phyloP scores from a whole-genome alignment of 768 basidiomycete species.

The Boletus vinaceobasis region DNA sequence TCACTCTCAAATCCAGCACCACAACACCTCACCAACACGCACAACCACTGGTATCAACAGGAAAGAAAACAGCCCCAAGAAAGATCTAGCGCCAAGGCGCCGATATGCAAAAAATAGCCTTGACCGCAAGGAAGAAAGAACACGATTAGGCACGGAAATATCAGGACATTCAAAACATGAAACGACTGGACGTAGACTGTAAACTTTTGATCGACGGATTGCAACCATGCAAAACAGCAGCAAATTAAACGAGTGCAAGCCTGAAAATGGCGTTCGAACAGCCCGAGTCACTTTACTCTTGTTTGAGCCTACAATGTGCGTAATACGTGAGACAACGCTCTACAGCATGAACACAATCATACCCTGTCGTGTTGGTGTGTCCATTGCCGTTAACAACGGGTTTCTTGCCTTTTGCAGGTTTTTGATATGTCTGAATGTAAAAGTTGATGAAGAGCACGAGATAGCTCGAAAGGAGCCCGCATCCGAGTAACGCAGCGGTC shows the following conservation, averaged over 20 bases:
- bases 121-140: conserved; percentile 8
- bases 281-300: conserved; percentile 24
- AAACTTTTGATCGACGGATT: conserved; percentile 5
- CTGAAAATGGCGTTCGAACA: neutral
- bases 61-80: conserved; percentile 2
- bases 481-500: conserved; percentile 84
- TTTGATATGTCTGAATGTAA: conserved; percentile 83
- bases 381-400: conserved; percentile 43
- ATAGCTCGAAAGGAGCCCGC: conserved; percentile 83
- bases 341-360: conserved; percentile 1
- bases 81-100: conserved; percentile 8
- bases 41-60: conserved; percentile 12
- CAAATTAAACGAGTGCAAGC: conserved; percentile 13
- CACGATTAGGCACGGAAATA: conserved; percentile 14
- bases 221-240: conserved; percentile 2
- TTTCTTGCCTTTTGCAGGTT: conserved; percentile 42
- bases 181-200: conserved; percentile 15
- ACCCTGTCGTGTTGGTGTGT: conserved; percentile 38
- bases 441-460: conserved; percentile 95
- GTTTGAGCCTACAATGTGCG: conserved; percentile 30
- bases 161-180: conserved; percentile 8
- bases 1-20: conserved; percentile 2
- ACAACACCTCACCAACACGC: conserved; percentile 2
- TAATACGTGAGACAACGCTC: neutral
- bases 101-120: conserved; percentile 17